Percentiles rank a stretch among this genome's conserved stretches.
phyloP scores from a whole-genome alignment of 2,329 filamentous ascomycete genomes.

The Phialophora expanda region DNA sequence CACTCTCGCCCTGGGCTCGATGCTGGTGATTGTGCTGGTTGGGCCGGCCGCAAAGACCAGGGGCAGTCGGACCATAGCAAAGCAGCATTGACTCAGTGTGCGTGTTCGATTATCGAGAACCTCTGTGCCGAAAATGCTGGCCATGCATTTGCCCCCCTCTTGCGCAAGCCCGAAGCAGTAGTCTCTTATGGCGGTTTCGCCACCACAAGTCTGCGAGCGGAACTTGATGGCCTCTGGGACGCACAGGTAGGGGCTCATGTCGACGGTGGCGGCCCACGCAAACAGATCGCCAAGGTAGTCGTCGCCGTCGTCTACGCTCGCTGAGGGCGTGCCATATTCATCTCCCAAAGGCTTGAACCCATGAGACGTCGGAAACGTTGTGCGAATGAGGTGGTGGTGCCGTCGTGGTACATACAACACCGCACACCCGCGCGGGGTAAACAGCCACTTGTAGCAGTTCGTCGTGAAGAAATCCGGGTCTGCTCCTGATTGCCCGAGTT shows the following conservation, averaged over 20 bases:
- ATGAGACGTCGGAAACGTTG: constrained; percentile 78
- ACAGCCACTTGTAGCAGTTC: constrained; percentile 91
- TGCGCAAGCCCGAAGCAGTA: constrained; percentile 69
- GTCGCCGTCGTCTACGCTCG: not conserved
- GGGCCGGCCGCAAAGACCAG: not conserved
- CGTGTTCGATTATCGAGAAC: constrained; percentile 54
- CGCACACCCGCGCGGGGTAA: constrained; percentile 76
- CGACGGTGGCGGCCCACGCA: constrained; percentile 75
- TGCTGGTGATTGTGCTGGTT: not conserved
- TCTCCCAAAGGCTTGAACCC: constrained; percentile 69
- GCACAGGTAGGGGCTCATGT: constrained; percentile 72
- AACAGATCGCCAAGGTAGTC: constrained; percentile 58
- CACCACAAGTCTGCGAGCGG: constrained; percentile 69
- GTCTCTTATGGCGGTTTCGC: constrained; percentile 68
- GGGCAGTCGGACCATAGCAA: constrained; percentile 71
- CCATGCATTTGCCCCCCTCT: constrained; percentile 64
- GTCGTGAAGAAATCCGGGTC: constrained; percentile 84
- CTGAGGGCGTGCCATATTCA: constrained; percentile 46
- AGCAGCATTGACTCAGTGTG: constrained; percentile 47
- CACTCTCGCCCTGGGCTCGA: not conserved
- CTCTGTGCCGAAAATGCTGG: constrained; percentile 68
- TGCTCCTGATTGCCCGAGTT: constrained; percentile 45
- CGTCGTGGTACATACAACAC: constrained; percentile 76
- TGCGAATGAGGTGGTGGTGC: constrained; percentile 75
- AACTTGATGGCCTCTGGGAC: constrained; percentile 74